A percentile compares a stretch with the other conserved stretches of the same genome.
Evolutionary conservation across 2,329 filamentous ascomycete species (phyloP).

Genomic region (Whalleya microplaca): DNA sequence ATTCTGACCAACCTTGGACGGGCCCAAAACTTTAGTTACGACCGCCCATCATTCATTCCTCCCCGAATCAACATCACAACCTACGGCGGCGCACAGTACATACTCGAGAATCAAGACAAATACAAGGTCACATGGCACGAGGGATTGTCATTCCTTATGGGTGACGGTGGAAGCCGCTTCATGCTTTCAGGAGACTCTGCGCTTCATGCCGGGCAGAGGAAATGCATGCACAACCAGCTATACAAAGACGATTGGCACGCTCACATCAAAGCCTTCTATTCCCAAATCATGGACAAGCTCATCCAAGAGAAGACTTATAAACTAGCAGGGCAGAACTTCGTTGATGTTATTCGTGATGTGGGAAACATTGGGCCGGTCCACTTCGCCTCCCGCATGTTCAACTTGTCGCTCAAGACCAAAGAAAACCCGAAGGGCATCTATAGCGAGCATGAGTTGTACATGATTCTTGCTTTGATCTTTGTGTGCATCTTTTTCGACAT

Average conservation of each 20-base stretch:
- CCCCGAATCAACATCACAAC: constrained; percentile 61
- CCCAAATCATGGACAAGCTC: constrained; percentile 62
- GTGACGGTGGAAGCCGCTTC: constrained; percentile 54
- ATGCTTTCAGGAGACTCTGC: constrained; percentile 58
- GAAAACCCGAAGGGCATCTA: constrained; percentile 63
- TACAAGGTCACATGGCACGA: constrained; percentile 70
- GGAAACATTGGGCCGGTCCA: constrained; percentile 69
- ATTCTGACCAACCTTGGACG: constrained; percentile 72
- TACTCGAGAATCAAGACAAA: constrained; percentile 62
- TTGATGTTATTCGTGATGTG: constrained; percentile 73
- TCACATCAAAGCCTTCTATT: constrained; percentile 69
- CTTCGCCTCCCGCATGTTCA: constrained; percentile 66
- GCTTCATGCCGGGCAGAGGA: constrained; percentile 53
- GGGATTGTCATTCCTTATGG: constrained; percentile 66
- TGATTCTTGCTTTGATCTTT: constrained; percentile 68
- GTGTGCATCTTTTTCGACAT: constrained; percentile 67
- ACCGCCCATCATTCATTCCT: constrained; percentile 57
- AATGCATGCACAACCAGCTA: constrained; percentile 60
- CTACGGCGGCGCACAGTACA: constrained; percentile 62
- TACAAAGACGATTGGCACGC: constrained; percentile 65
- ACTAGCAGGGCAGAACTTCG: constrained; percentile 62
- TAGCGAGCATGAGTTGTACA: constrained; percentile 60
- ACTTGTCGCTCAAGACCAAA: constrained; percentile 67
- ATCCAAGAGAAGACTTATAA: constrained; percentile 68
- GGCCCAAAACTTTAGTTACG: constrained; percentile 71